Evolutionary conservation across 768 basidiomycete genomes (phyloP), one percentile per base, ranked within the genome.

Genomic region (Daedaleopsis nitida): DNA sequence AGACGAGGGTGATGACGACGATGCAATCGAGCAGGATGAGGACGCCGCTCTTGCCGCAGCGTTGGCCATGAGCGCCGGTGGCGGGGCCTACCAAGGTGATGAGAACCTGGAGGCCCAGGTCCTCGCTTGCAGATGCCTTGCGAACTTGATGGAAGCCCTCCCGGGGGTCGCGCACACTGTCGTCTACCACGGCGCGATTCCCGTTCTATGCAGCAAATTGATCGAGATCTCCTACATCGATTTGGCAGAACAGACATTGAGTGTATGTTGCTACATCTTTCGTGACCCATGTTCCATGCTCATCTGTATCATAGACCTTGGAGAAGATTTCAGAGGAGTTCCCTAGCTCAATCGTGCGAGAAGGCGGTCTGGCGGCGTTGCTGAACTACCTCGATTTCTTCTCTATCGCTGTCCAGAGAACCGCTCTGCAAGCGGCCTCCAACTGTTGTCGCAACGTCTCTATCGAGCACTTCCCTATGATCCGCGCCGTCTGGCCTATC

Each of bases 261-360:
- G 93, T 71, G 96, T 98, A 79, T 79, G 95, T 85, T 43, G 53
- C 56, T 66, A 42, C 38, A 23, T 63, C 9, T 58, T 52, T 53
- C 34, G 59, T 52, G 66, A 62, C 53, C 23, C 21, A 21, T 52
- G 34, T 47, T 17, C 60, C 60, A 65, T 55, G 54, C 65, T 66
- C 55, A 68, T 62, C 57, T 49, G 38, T 51, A 68, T 57, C 39
- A 13, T 71, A 98, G 96, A 99, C 96, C 0, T 80, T 97, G 79
- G 94, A 98, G 78, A 99, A 99, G 78, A 96, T 99, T 38, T 96
- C 96, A 3, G 94, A 96, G 72, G 97, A 98, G 74, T 96, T 95
- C 66, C 96, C 97, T 0, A 90, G 91, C 65, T 87, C 95, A 16
- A 97, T 99, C 67, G 95, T 97, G 23, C 88, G 94, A 57, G 97